A percentile compares a stretch with the other conserved stretches of the same genome.
Evolutionary conservation across 352 stramenopile species (phyloP).

Genomic region (Phytophthora aleatoria): DNA sequence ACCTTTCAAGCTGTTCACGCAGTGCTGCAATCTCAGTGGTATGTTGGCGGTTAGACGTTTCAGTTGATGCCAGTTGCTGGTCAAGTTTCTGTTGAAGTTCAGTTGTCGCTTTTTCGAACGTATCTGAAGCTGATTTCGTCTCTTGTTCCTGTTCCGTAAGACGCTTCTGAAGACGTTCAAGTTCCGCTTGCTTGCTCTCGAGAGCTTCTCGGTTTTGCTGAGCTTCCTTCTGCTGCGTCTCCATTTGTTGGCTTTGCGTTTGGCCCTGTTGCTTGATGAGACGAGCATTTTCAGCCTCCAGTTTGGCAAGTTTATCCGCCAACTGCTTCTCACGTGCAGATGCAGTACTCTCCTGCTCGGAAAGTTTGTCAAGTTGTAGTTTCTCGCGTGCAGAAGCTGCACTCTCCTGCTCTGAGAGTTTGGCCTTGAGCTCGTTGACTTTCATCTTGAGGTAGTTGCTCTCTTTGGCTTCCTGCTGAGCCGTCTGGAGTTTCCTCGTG

Average conservation of each 20-base stretch:
- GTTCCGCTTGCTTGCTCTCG: slow-evolving; percentile 31
- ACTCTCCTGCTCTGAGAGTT: slow-evolving; percentile 43
- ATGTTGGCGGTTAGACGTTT: slow-evolving; percentile 11
- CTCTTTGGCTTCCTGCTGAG: slow-evolving; percentile 54
- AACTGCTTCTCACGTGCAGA: slow-evolving; percentile 27
- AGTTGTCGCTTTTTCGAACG: slow-evolving; percentile 17
- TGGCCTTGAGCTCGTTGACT: slow-evolving; percentile 48
- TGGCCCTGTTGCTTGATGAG: slow-evolving; percentile 30
- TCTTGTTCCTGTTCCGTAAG: slow-evolving; percentile 22
- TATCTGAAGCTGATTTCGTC: slow-evolving; percentile 9
- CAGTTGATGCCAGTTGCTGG: slow-evolving; percentile 16
- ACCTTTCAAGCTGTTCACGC: slow-evolving; percentile 22
- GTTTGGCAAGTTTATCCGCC: slow-evolving; percentile 21
- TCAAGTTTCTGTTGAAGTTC: slow-evolving; percentile 15
- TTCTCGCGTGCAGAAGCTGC: slow-evolving; percentile 21
- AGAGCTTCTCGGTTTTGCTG: slow-evolving; percentile 34
- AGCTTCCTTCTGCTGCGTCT: slow-evolving; percentile 29
- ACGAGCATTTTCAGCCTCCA: slow-evolving; percentile 36
- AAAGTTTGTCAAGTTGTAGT: slow-evolving; percentile 31
- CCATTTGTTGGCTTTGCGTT: slow-evolving; percentile 27
- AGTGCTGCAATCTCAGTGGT: slow-evolving; percentile 15
- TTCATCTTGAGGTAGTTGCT: slow-evolving; percentile 67
- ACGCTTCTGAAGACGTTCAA: slow-evolving; percentile 26
- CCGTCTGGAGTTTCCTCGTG: slow-evolving; percentile 33
- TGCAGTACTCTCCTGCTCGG: slow-evolving; percentile 15